A percentile compares a stretch with the other conserved stretches of the same genome.
phyloP scores from a whole-genome alignment of 2,329 filamentous ascomycete species.

The Blastomyces gilchristii region DNA sequence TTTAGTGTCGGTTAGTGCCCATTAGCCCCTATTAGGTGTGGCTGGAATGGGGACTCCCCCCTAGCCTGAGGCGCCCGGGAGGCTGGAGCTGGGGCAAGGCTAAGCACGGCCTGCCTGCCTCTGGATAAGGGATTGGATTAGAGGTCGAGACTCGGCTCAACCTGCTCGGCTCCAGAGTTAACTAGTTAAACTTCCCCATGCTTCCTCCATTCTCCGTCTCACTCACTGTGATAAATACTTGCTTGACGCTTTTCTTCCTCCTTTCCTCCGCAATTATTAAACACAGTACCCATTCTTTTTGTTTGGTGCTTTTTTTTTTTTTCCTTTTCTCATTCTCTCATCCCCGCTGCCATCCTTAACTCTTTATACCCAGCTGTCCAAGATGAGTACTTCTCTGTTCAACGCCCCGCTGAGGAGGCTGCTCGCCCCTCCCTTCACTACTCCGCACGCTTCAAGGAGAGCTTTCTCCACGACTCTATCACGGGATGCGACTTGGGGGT shows the following conservation, averaged over 20 bases:
- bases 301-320: neutral
- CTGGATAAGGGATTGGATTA: neutral
- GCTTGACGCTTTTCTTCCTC: neutral
- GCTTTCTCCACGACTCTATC: conserved; percentile 40
- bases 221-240: neutral
- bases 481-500: conserved; percentile 45
- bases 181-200: neutral
- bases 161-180: neutral
- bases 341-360: too few species aligned
- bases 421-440: conserved; percentile 3
- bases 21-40: neutral
- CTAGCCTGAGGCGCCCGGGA: neutral
- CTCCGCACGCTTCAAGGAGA: conserved; percentile 16
- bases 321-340: too few species aligned
- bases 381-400: conserved; percentile 7
- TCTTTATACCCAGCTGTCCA: neutral
- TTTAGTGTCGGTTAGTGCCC: neutral
- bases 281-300: neutral
- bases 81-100: neutral
- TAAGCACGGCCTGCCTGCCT: neutral
- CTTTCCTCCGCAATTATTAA: neutral
- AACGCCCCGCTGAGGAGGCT: conserved; percentile 10
- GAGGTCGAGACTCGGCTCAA: neutral
- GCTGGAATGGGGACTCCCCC: neutral
- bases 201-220: neutral